Conservation (phyloP, 225 moss, liverwort and hornwort genomes). For the Lunularia cruciata region DNA sequence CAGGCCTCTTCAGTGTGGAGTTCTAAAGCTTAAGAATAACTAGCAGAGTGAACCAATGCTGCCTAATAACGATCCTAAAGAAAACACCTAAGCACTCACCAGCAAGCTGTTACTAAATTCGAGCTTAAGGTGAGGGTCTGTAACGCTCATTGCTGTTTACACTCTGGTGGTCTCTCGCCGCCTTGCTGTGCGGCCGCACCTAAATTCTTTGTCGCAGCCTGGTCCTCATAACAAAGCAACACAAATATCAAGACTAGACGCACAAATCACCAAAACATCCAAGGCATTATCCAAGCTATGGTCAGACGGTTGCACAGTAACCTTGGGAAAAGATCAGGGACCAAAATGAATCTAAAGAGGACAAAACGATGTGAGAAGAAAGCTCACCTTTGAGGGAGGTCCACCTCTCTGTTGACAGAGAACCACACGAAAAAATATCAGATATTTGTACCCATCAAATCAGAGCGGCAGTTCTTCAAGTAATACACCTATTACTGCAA, state of each 20-base stretch:
- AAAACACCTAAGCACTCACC: conserved; percentile 24
- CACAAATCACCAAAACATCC: neutral
- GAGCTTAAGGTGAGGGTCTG: conserved; percentile 9
- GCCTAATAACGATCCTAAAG: conserved; percentile 22
- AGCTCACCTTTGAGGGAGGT: conserved; percentile 39
- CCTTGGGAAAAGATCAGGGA: neutral
- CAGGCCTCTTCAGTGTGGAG: conserved; percentile 23
- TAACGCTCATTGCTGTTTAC: conserved; percentile 85
- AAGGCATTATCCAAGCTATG: neutral
- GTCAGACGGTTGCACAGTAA: neutral
- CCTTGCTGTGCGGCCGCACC: conserved; percentile 62
- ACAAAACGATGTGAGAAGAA: neutral
- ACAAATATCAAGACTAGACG: too few relatives aligned
- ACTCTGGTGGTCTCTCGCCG: conserved; percentile 89
- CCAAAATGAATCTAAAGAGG: neutral
- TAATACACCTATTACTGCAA: conserved; percentile 38
- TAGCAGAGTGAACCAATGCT: conserved; percentile 27
- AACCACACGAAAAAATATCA: conserved; percentile 45
- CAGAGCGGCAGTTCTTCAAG: conserved; percentile 38
- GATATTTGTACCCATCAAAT: conserved; percentile 44
- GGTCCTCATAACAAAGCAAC: neutral
- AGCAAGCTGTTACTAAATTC: conserved; percentile 10
- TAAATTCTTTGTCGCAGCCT: conserved; percentile 56
- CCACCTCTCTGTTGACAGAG: conserved; percentile 77
- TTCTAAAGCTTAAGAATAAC: conserved; percentile 32